A percentile compares a stretch with the other conserved stretches of the same genome.
Conservation (phyloP, 2,329 filamentous ascomycete species). For the Beauveria varroae region DNA sequence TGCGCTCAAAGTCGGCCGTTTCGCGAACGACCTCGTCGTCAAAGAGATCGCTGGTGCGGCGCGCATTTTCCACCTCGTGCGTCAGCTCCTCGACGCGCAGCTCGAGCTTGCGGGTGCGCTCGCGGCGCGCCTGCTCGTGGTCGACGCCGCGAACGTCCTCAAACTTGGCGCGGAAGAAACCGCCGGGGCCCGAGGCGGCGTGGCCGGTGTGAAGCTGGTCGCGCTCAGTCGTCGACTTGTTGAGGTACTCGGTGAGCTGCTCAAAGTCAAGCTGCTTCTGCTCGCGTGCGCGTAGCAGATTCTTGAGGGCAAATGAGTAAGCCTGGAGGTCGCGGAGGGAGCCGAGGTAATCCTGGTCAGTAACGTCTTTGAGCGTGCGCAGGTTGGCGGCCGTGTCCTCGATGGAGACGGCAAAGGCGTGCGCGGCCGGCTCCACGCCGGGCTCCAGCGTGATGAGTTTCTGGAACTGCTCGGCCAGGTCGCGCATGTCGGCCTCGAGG, state of each 20-base stretch:
- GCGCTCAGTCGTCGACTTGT: slow-evolving; percentile 80
- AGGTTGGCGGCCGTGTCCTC: slow-evolving; percentile 76
- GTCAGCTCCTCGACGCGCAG: slow-evolving; percentile 88
- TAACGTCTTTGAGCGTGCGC: slow-evolving; percentile 76
- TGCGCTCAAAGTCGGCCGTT: slow-evolving; percentile 88
- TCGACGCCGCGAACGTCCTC: slow-evolving; percentile 96
- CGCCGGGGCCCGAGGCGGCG: slow-evolving; percentile 61
- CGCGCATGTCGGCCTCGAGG: slow-evolving; percentile 78
- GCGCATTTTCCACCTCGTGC: slow-evolving; percentile 78
- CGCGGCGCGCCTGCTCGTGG: slow-evolving; percentile 83
- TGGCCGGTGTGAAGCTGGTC: slow-evolving; percentile 66
- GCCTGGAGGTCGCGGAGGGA: slow-evolving; percentile 92
- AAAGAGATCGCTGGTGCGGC: slow-evolving; percentile 82
- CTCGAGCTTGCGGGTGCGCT: slow-evolving; percentile 83
- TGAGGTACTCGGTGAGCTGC: slow-evolving; percentile 89
- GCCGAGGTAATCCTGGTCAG: slow-evolving; percentile 91
- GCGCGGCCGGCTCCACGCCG: slow-evolving; percentile 72
- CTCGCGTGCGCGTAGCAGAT: slow-evolving; percentile 84
- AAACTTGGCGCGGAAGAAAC: slow-evolving; percentile 87
- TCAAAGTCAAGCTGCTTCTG: slow-evolving; percentile 98
- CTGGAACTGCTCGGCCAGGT: slow-evolving; percentile 90
- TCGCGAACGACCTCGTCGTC: slow-evolving; percentile 95
- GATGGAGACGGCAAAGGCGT: slow-evolving; percentile 78
- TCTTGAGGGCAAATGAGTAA: slow-evolving; percentile 81
- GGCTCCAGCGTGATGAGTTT: slow-evolving; percentile 86